Conservation (phyloP, 2,329 filamentous ascomycete genomes). For the Cladosporium velox region DNA sequence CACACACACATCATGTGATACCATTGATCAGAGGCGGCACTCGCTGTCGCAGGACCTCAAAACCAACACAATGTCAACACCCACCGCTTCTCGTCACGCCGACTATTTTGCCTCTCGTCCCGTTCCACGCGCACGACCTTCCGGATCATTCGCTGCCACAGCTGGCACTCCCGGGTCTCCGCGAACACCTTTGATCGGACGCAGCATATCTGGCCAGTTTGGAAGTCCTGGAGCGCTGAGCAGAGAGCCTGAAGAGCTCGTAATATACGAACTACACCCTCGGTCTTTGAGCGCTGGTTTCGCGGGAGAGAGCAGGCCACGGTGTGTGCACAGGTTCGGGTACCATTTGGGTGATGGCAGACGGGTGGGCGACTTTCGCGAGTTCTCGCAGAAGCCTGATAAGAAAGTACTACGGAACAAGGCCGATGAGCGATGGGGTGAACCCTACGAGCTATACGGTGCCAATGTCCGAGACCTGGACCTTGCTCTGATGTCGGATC, state of each 20-base stretch:
- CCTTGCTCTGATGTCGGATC: constrained; percentile 79
- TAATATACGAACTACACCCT: constrained; percentile 81
- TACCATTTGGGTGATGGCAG: constrained; percentile 5
- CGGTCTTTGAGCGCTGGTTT: constrained; percentile 81
- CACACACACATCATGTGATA: constrained; percentile 19
- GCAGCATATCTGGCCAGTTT: constrained; percentile 59
- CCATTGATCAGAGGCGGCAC: constrained; percentile 1
- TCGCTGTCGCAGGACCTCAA: constrained; percentile 4
- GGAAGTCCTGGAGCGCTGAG: constrained; percentile 58
- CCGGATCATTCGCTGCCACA: constrained; percentile 28
- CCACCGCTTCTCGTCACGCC: not conserved
- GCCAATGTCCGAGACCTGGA: constrained; percentile 73
- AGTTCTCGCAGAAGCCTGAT: constrained; percentile 37
- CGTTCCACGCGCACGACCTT: constrained; percentile 11
- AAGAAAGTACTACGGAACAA: constrained; percentile 39
- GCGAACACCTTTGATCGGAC: constrained; percentile 62
- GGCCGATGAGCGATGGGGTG: constrained; percentile 53
- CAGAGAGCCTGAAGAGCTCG: constrained; percentile 73
- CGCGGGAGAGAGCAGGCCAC: constrained; percentile 75
- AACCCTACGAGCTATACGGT: constrained; percentile 73
- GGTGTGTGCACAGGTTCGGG: constrained; percentile 68
- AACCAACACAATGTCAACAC: constrained; percentile 1
- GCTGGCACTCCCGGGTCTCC: constrained; percentile 56
- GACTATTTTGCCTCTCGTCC: constrained; percentile 21
- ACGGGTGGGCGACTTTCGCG: constrained; percentile 75